Evolutionary conservation across 2,329 filamentous ascomycete species (phyloP).

Genomic region (Pseudogymnoascus sp.): DNA sequence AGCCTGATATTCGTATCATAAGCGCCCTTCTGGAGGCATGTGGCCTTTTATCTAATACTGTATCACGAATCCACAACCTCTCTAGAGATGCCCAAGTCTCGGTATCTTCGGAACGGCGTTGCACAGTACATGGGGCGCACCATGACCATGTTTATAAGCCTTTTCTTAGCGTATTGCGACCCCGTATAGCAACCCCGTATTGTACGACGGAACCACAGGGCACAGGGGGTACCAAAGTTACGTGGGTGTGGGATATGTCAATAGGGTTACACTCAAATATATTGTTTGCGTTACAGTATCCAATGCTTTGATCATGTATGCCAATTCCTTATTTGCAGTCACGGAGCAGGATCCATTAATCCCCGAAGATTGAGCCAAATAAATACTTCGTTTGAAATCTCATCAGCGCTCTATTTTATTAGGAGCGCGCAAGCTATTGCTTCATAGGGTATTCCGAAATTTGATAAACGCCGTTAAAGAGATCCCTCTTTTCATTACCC

Average conservation of each 20-base stretch:
- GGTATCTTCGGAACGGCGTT: not conserved
- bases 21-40: not conserved
- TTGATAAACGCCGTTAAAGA: not conserved
- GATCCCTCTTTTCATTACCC: not conserved
- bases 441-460: not conserved
- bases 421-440: not conserved
- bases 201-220: not conserved
- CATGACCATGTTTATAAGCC: not conserved
- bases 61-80: not conserved
- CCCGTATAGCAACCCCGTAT: not conserved
- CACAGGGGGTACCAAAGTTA: too few relatives aligned
- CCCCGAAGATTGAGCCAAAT: not conserved
- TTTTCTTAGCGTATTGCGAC: constrained; percentile 6
- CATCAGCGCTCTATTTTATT: not conserved
- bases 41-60: not conserved
- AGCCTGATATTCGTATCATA: too few relatives aligned
- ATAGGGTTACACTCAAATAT: too few relatives aligned
- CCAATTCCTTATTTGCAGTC: not conserved
- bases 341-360: not conserved
- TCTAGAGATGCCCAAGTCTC: not conserved
- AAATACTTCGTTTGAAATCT: not conserved
- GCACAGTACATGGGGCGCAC: too few relatives aligned
- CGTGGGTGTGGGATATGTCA: not conserved
- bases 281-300: not conserved
- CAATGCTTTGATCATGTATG: not conserved